These are phyloP conservation scores for Daldinia concentrica DNA, from an alignment of 495 filamentous ascomycete species.

Conservation along the genomic window DNA sequence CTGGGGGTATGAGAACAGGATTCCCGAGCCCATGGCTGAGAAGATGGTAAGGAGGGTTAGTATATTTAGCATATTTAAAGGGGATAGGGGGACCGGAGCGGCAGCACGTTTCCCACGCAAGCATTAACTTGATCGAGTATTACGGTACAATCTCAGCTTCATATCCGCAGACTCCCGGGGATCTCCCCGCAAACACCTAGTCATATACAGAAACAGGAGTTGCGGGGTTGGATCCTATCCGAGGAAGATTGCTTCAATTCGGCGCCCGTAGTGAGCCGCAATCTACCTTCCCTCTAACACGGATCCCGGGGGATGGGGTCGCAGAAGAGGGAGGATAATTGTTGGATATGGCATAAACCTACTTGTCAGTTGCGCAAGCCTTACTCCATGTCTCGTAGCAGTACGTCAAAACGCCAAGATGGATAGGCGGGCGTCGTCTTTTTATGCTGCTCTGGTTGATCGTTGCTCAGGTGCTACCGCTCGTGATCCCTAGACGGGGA, in stretches of 20 bases:
- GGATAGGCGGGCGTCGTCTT: not conserved
- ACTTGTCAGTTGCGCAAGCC: slow-evolving; percentile 42
- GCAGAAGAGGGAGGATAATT: slow-evolving; percentile 30
- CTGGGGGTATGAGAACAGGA: slow-evolving; percentile 80
- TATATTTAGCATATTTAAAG: slow-evolving; percentile 32
- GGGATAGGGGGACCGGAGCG: slow-evolving; percentile 63
- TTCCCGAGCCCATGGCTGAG: slow-evolving; percentile 78
- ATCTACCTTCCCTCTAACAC: slow-evolving; percentile 39
- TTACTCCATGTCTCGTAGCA: slow-evolving; percentile 21
- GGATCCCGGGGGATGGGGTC: slow-evolving; percentile 26
- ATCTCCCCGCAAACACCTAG: slow-evolving; percentile 38
- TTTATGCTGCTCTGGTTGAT: not conserved
- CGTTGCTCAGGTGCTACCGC: slow-evolving; percentile 50
- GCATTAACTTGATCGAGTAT: slow-evolving; percentile 96
- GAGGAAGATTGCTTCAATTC: slow-evolving; percentile 59
- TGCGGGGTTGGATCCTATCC: slow-evolving; percentile 60
- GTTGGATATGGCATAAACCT: slow-evolving; percentile 47
- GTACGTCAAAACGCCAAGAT: not conserved
- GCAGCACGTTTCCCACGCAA: slow-evolving; percentile 94
- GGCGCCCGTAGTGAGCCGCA: slow-evolving; percentile 89
- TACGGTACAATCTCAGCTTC: slow-evolving; percentile 92
- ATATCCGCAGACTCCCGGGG: slow-evolving; percentile 50
- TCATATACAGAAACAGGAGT: slow-evolving; percentile 12
- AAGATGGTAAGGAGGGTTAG: slow-evolving; percentile 46
- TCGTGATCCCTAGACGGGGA: slow-evolving; percentile 42